Conservation (phyloP, 2,329 filamentous ascomycete species). For the Aspergillus jensenii region DNA sequence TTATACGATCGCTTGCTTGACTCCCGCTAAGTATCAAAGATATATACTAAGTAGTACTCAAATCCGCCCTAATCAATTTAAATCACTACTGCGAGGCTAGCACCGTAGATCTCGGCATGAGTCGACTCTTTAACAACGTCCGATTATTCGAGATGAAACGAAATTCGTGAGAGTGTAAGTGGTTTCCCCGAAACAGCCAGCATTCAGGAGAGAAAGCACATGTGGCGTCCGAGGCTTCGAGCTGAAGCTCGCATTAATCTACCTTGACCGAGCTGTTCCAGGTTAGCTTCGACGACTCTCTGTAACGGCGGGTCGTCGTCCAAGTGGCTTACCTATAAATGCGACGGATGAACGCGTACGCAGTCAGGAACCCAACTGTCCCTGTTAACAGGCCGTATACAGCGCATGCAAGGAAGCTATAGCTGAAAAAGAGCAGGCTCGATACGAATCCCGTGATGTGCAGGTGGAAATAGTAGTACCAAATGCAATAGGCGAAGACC, state of each 20-base stretch:
- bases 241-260: conserved; percentile 22
- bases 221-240: background rate
- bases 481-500: conserved; percentile 80
- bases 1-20: conserved; percentile 6
- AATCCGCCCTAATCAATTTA: no score
- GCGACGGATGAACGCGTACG: conserved; percentile 78
- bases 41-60: background rate
- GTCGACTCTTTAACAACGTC: background rate
- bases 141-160: background rate
- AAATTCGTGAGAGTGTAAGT: background rate
- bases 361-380: conserved; percentile 79
- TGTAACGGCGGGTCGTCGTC: background rate
- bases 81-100: background rate
- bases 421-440: conserved; percentile 79
- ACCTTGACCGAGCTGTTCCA: conserved; percentile 34
- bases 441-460: conserved; percentile 79
- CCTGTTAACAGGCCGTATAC: conserved; percentile 80
- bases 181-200: background rate
- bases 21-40: conserved; percentile 10
- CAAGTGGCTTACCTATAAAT: conserved; percentile 70
- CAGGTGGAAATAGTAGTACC: conserved; percentile 79
- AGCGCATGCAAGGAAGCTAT: conserved; percentile 76
- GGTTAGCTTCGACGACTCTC: conserved; percentile 3
- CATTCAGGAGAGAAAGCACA: background rate
- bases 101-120: background rate